Evolutionary conservation across 805 yeast genomes (phyloP), one percentile per base, ranked within the genome.

Genomic region (Kodamaea laetipori): DNA sequence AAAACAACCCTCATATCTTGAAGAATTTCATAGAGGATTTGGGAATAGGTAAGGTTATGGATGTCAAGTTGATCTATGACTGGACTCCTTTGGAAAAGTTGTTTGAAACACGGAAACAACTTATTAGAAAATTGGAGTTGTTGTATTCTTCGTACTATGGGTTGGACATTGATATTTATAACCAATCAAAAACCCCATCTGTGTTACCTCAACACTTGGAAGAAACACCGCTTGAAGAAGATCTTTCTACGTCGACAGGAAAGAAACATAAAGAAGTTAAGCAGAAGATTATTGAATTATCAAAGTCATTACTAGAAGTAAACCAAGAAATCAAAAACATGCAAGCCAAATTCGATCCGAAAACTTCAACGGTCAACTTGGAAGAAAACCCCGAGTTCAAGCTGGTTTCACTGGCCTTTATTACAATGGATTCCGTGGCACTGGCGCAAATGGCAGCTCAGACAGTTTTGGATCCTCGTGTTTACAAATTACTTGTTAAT

Each of bases 31-130:
- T 80, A 31, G 82, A 80, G 53, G 74, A 71, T 37, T 60, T 80
- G 50, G 79, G 79, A 0, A 74, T 79, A 10, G 84, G 84, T 1
- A 68, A 66, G 40, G 83, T 80, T n/a, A 67, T 64, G 17, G 73
- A 71, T 15, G 74, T 80, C 25, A 72, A 69, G 39, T 58, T 78
- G 45, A 74, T 76, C 13, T 74, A 74, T 48, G 71, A 72, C 50
- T 72, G 74, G 71, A 43, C 70, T 1, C 66, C 69, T 4, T 58
- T 79, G 30, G 72, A 68, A 33, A 49, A 52, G 13, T 51, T 77
- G 28, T 69, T 76, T 41, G 55, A 52, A 1, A 41, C 56, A 35
- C 53, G 84, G 28, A 48, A 48, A n/a, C 13, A 33, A 2, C 23
- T 74, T 3, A 42, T 76, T 2, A 33, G 45, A 4, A 51, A 51